Evolutionary conservation across 176 grass and related monocot genomes (phyloP), one percentile per base, ranked within the genome.

Genomic region (Panicum miliaceum): DNA sequence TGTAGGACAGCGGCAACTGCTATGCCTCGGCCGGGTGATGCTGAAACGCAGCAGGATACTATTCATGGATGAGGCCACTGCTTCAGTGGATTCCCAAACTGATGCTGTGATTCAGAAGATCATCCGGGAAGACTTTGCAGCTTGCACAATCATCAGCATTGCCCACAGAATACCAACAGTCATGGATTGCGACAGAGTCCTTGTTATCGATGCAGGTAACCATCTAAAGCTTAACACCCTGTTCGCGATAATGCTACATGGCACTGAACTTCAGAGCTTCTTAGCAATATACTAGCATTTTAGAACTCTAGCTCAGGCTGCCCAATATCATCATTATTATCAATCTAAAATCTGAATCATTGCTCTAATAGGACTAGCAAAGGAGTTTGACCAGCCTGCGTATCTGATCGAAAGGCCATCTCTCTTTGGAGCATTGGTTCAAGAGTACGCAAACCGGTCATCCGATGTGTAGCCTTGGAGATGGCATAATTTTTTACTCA

Each of bases 151-250:
- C 78, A 99, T 99, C 86, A 99, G 96, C 83, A 99, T 99, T 78
- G 96, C 96, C 9, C 96, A 99, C 82, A 99, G 96, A 76, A 99
- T 99, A 90, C 96, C 96, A 15, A 99, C 96, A 7, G 96, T 99
- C 69, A 99, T 99, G 96, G 96, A 99, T 25, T 99, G 96, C 4
- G 78, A 99, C 68, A 64, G 91, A 48, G 96, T 99, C 77, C 86
- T 99, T 25, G 96, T 99, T 19, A 58, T 99, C 26, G 93, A 99
- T 88, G 93, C 96, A 66, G 96, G 96, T 99, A 90, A 75, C 56
- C 12, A 80, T 74, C 48, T 64, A 4, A 19, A 68, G 34, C 38
- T 75, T 22, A 41, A 42, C n/a, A 19, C 14, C 2, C 76, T 59
- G 45, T 47, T 19, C 0, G 37, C 56, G 15, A 7, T 71, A 58